A percentile compares a stretch with the other conserved stretches of the same genome.
phyloP scores from a whole-genome alignment of 345 rosid species.

The Diplotaxis tenuifolia region DNA sequence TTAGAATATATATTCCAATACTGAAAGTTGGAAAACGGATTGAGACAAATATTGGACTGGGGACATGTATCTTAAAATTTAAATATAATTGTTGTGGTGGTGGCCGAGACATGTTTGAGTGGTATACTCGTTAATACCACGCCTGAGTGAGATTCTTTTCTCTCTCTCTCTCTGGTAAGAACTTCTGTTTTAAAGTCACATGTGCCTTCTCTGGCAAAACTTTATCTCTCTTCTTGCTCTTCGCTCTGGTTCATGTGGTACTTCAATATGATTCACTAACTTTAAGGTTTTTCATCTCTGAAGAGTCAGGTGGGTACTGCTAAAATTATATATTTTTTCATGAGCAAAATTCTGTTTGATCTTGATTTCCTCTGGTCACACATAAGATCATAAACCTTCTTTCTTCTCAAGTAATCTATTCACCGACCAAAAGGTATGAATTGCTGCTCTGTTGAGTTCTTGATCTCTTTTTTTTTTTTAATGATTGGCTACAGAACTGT shows the following conservation, averaged over 20 bases:
- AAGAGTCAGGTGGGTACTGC: not conserved
- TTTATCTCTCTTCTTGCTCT: constrained; percentile 22
- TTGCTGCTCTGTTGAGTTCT: not conserved
- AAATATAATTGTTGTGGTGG: constrained; percentile 17
- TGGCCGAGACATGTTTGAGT: constrained; percentile 29
- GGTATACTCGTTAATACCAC: constrained; percentile 31
- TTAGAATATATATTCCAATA: not conserved
- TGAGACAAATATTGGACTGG: constrained; percentile 21
- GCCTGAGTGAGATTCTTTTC: constrained; percentile 9
- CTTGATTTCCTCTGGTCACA: not conserved
- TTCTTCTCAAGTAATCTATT: not conserved
- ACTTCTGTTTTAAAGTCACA: constrained; percentile 18
- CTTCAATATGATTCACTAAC: constrained; percentile 16
- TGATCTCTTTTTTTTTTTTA: not conserved
- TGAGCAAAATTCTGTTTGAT: not conserved
- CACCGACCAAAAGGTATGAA: not conserved
- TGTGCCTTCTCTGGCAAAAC: constrained; percentile 30
- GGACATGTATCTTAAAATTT: constrained; percentile 33
- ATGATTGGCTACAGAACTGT: not conserved
- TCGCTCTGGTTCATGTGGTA: constrained; percentile 30
- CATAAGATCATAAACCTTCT: not conserved
- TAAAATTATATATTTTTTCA: constrained; percentile 2
- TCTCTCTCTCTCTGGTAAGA: not conserved
- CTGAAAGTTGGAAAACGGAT: constrained; percentile 2
- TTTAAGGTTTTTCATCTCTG: not conserved